Evolutionary conservation across 495 filamentous ascomycete species (phyloP).

Genomic region (Trichoderma asperelloides): DNA sequence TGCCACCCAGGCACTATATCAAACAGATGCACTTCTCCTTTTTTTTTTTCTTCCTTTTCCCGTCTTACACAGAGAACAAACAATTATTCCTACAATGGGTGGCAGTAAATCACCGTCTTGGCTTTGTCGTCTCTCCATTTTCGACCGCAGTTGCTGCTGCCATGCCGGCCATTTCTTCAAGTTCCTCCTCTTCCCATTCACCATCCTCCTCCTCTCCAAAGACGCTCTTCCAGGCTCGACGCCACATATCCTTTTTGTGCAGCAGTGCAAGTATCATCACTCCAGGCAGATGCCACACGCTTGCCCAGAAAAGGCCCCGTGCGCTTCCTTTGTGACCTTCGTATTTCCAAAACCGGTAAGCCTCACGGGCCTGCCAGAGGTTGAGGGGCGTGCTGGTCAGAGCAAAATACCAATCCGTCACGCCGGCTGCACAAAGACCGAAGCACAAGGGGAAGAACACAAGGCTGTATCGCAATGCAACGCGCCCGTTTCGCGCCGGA

Average conservation of each 20-base stretch:
- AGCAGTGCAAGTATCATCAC: constrained; percentile 84
- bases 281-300: constrained; percentile 91
- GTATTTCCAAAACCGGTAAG: constrained; percentile 70
- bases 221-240: constrained; percentile 64
- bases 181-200: constrained; percentile 29
- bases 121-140: neutral
- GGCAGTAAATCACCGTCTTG: neutral
- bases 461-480: constrained; percentile 80
- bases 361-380: constrained; percentile 74
- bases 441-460: constrained; percentile 81
- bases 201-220: constrained; percentile 47
- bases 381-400: constrained; percentile 75
- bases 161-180: constrained; percentile 12
- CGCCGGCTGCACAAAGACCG: constrained; percentile 67
- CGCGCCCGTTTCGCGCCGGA: constrained; percentile 70
- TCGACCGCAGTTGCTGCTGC: neutral
- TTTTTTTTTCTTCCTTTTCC: neutral
- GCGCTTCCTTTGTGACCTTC: constrained; percentile 75
- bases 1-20: neutral
- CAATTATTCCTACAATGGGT: constrained; percentile 11
- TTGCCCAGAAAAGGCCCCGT: constrained; percentile 88
- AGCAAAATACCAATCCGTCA: constrained; percentile 84
- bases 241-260: constrained; percentile 93
- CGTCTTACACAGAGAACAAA: neutral
- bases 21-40: neutral